Base-by-base conservation (phyloP, 2,329 filamentous ascomycete genomes). In the Esteya vermicola region DNA sequence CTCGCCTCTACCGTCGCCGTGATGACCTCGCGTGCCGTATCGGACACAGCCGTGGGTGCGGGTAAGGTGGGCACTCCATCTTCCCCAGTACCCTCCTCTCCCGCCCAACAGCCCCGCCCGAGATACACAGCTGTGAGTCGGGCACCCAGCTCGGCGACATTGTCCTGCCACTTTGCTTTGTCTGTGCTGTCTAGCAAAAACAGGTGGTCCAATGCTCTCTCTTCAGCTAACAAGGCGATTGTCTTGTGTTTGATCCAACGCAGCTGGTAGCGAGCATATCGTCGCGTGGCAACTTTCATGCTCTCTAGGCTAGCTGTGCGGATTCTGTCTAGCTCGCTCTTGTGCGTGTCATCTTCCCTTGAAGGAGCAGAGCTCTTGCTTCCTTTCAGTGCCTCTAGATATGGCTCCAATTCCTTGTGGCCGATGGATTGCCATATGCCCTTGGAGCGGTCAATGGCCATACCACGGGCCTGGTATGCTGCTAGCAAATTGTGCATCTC, bases 381-480 rank as follows among this genome's bases (percentile, higher is more conserved):
- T 19, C 35, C 32, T 7, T 35, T 22, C 9, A 40, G 20, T 6
- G 47, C 47, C 18, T 23, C 32, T 20, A 88, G 61, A 52, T 86
- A 94, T 0, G 74, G 68, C 42, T 82, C 71, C 53, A 96, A 81
- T 54, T 98, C 85, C 55, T 93, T 95, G 60, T 86, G 95, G 1
- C 91, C 91, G 45, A 98, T 98, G 1, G 88, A 91, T 39, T 93
- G 82, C 86, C 89, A 98, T 33, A 98, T 93, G 1, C 91, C 93
- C 39, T 78, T 76, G 2, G 74, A 82, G 47, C 75, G 69, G 52
- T 96, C 85, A 2, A 91, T 59, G 0, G 57, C 47, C 2, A 65
- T 57, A 0, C 75, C 79, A 2, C 61, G 51, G 0, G 61, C 54
- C 0, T 55, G 47, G 16, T 53, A 54, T 3, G 51, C 40, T 16